phyloP scores from a whole-genome alignment of 108 stramenopile genomes.

The Pseudonitzschia pungens region DNA sequence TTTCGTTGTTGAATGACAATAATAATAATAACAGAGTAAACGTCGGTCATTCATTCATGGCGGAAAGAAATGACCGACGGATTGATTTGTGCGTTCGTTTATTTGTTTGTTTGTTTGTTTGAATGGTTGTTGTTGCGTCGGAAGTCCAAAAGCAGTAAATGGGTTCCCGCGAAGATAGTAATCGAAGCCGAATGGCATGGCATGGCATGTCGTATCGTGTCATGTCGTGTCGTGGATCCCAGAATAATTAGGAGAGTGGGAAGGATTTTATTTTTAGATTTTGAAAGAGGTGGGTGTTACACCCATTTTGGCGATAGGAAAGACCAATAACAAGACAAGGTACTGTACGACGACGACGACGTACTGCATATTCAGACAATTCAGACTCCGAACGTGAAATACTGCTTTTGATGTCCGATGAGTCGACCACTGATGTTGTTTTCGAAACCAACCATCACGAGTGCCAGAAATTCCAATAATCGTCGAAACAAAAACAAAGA shows the following conservation, averaged over 20 bases:
- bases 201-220: too few species aligned
- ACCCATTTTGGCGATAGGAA: neutral
- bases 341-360: too few species aligned
- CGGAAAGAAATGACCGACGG: neutral
- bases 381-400: constrained; percentile 22
- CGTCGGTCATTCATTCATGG: neutral
- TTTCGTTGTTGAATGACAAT: too few species aligned
- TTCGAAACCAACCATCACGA: too few species aligned
- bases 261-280: neutral
- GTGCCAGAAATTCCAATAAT: too few species aligned
- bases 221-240: too few species aligned
- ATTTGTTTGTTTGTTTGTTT: neutral
- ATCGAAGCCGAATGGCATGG: neutral
- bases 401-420: constrained; percentile 17
- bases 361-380: constrained; percentile 37
- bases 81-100: too few species aligned
- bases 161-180: too few species aligned
- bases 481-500: too few species aligned
- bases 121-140: neutral
- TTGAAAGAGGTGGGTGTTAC: neutral
- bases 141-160: too few species aligned
- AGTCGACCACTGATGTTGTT: neutral
- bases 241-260: neutral
- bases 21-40: too few species aligned
- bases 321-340: neutral